Evolutionary conservation across 768 basidiomycete species (phyloP).

Genomic region (Podaxis mareebaensis): DNA sequence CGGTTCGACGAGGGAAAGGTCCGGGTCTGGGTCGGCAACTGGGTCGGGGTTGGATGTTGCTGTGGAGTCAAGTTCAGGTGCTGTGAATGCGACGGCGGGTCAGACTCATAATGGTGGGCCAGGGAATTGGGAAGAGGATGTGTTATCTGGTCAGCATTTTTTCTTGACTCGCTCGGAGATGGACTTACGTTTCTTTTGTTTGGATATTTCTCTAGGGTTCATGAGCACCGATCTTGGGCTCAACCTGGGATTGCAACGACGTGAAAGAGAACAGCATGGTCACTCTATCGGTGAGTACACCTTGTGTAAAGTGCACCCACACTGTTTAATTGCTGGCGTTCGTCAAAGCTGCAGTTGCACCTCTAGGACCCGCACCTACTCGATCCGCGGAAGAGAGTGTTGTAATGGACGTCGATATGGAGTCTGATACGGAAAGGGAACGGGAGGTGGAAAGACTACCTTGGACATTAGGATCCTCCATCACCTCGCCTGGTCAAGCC

Average conservation of each 20-base stretch:
- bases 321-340: background rate
- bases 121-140: conserved; percentile 14
- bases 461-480: conserved; percentile 10
- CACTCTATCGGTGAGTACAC: background rate
- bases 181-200: background rate
- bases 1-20: background rate
- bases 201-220: background rate
- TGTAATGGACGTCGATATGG: conserved; percentile 14
- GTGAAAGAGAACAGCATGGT: background rate
- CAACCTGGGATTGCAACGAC: background rate
- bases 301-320: background rate
- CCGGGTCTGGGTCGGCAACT: background rate
- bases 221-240: conserved; percentile 2
- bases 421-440: conserved; percentile 14
- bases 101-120: background rate
- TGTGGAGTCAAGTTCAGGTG: no score
- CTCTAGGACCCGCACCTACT: background rate
- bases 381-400: background rate
- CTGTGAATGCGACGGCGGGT: background rate
- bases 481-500: background rate
- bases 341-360: background rate
- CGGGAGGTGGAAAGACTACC: conserved; percentile 14
- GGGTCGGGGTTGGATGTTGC: background rate
- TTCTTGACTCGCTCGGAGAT: background rate
- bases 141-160: conserved; percentile 9